These are phyloP conservation scores for Candida multigemmis DNA, from an alignment of 805 yeast genomes.

Conservation along the genomic window DNA sequence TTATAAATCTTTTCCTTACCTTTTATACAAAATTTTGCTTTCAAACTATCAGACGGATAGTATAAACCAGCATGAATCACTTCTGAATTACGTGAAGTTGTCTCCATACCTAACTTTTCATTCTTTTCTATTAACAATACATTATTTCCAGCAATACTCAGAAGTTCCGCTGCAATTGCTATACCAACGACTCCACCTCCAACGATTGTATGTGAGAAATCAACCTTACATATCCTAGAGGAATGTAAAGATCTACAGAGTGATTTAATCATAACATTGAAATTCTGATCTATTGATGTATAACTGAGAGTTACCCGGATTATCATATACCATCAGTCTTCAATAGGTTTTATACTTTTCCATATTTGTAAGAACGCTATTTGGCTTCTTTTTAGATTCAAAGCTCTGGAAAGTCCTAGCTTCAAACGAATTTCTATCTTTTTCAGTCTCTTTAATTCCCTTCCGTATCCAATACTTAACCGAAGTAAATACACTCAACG, in stretches of 20 bases:
- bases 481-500: conserved; percentile 4
- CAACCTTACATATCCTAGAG: conserved; percentile 11
- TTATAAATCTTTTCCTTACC: conserved; percentile 67
- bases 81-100: conserved; percentile 85
- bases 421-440: too few relatives aligned
- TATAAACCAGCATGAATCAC: conserved; percentile 90
- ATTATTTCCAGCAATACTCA: conserved; percentile 28
- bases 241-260: conserved; percentile 1
- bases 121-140: conserved; percentile 69
- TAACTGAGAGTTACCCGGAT: too few relatives aligned
- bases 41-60: conserved; percentile 61
- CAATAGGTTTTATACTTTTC: too few relatives aligned
- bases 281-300: too few relatives aligned
- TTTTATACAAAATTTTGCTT: conserved; percentile 59
- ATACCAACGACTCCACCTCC: conserved; percentile 87
- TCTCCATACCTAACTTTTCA: conserved; percentile 60
- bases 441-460: too few relatives aligned
- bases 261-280: too few relatives aligned
- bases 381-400: too few relatives aligned
- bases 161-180: conserved; percentile 68
- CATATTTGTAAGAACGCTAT: too few relatives aligned
- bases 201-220: conserved; percentile 62
- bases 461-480: conserved; percentile 13
- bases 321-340: too few relatives aligned
- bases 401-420: too few relatives aligned